A percentile compares a stretch with the other conserved stretches of the same genome.
Conservation (phyloP, 805 yeast species). For the Blastobotrys muscicola region DNA sequence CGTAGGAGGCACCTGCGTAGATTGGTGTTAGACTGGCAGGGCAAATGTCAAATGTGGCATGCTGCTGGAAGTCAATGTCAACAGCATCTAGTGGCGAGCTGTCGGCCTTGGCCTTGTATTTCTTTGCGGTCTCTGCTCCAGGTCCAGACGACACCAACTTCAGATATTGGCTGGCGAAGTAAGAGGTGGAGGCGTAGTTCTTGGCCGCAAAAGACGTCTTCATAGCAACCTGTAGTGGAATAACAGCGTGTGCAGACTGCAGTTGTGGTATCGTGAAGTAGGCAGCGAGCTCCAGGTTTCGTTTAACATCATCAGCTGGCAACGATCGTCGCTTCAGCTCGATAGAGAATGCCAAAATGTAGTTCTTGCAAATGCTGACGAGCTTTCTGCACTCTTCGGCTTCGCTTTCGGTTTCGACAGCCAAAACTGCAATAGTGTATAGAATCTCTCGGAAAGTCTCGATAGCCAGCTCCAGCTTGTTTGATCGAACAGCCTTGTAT, state of each 20-base stretch:
- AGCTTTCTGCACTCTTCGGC: conserved; percentile 67
- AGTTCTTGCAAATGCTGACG: conserved; percentile 70
- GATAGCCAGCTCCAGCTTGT: conserved; percentile 76
- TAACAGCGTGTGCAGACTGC: conserved; percentile 71
- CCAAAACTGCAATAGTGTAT: conserved; percentile 60
- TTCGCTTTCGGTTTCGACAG: conserved; percentile 65
- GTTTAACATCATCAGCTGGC: conserved; percentile 56
- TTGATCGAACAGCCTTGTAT: conserved; percentile 72
- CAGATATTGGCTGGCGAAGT: conserved; percentile 79
- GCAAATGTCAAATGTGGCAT: conserved; percentile 85
- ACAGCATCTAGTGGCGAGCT: conserved; percentile 74
- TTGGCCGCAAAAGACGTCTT: conserved; percentile 81
- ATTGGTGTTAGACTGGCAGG: conserved; percentile 83
- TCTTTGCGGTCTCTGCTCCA: conserved; percentile 61
- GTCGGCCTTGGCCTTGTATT: conserved; percentile 74
- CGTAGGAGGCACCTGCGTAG: conserved; percentile 61
- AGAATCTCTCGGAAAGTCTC: conserved; percentile 68
- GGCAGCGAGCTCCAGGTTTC: conserved; percentile 91
- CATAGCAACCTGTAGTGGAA: conserved; percentile 93
- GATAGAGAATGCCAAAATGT: conserved; percentile 83
- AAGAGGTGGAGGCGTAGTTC: conserved; percentile 80
- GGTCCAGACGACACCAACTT: conserved; percentile 61
- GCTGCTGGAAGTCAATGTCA: conserved; percentile 87
- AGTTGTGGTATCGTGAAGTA: conserved; percentile 83
- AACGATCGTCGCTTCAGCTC: conserved; percentile 82